These are phyloP conservation scores for Aspergillus tubingensis DNA, from an alignment of 2,329 filamentous ascomycete genomes.

Conservation along the genomic window DNA sequence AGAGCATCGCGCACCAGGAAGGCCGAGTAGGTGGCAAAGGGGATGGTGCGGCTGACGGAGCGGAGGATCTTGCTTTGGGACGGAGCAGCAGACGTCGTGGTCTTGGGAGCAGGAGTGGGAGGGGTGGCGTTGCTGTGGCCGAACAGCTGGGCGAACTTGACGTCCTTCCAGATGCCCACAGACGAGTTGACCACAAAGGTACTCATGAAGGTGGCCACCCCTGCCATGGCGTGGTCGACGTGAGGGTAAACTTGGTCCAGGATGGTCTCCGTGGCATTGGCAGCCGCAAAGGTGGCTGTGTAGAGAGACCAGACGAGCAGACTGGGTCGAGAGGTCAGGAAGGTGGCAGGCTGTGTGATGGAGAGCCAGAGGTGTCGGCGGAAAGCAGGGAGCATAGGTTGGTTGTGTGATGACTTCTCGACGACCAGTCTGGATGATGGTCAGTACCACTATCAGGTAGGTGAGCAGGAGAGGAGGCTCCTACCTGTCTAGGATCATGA, in stretches of 20 bases:
- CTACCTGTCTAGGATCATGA: conserved; percentile 44
- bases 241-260: conserved; percentile 59
- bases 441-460: conserved; percentile 32
- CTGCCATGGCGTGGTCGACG: conserved; percentile 58
- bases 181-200: conserved; percentile 37
- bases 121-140: conserved; percentile 40
- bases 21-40: conserved; percentile 55
- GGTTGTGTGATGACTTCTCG: conserved; percentile 29
- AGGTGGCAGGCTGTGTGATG: conserved; percentile 41
- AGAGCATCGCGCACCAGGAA: conserved; percentile 79
- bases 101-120: conserved; percentile 5
- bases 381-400: conserved; percentile 25
- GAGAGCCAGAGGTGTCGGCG: conserved; percentile 21
- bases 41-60: conserved; percentile 49
- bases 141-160: conserved; percentile 65
- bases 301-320: conserved; percentile 60
- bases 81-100: background rate
- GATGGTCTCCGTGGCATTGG: conserved; percentile 78
- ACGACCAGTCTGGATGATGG: conserved; percentile 24
- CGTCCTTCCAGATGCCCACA: conserved; percentile 35
- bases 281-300: conserved; percentile 80
- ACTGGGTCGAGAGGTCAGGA: conserved; percentile 40
- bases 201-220: conserved; percentile 64
- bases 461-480: background rate
- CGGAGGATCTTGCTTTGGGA: conserved; percentile 13